These are phyloP conservation scores for Trichoderma parareesei DNA, from an alignment of 495 filamentous ascomycete species.

Conservation along the genomic window DNA sequence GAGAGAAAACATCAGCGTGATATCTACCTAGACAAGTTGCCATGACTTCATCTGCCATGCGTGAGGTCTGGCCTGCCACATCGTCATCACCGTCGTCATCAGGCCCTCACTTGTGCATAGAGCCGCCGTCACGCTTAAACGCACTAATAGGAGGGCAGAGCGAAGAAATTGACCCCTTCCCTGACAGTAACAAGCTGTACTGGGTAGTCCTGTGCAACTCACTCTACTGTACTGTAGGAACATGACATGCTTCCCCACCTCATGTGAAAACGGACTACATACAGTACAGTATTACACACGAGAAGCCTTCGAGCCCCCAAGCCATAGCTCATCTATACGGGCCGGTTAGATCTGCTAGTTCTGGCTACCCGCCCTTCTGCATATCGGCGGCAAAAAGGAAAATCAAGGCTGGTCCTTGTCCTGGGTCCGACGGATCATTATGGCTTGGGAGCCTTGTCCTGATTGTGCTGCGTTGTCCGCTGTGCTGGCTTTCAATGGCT, in stretches of 20 bases:
- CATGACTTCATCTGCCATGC: too few relatives aligned
- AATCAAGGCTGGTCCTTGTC: not conserved
- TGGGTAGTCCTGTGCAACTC: too few relatives aligned
- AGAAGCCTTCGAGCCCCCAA: too few relatives aligned
- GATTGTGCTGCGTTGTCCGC: not conserved
- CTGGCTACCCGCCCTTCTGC: conserved; percentile 3
- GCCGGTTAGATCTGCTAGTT: conserved; percentile 10
- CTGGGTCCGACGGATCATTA: conserved; percentile 7
- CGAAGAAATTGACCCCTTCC: not conserved
- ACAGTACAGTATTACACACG: too few relatives aligned
- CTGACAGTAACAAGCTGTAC: too few relatives aligned
- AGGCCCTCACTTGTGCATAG: too few relatives aligned
- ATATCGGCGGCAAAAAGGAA: not conserved
- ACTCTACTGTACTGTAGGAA: too few relatives aligned
- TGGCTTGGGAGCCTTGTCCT: not conserved
- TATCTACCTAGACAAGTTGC: too few relatives aligned
- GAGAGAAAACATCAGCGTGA: too few relatives aligned
- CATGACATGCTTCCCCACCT: not conserved
- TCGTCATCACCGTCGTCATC: too few relatives aligned
- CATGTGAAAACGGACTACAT: not conserved
- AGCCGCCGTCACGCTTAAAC: not conserved
- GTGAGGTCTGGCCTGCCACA: too few relatives aligned
- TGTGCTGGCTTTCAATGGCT: too few relatives aligned
- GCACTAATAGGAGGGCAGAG: not conserved
- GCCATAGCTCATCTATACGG: not conserved